Evolutionary conservation across 768 basidiomycete genomes (phyloP).

Genomic region (Suillus luteus): DNA sequence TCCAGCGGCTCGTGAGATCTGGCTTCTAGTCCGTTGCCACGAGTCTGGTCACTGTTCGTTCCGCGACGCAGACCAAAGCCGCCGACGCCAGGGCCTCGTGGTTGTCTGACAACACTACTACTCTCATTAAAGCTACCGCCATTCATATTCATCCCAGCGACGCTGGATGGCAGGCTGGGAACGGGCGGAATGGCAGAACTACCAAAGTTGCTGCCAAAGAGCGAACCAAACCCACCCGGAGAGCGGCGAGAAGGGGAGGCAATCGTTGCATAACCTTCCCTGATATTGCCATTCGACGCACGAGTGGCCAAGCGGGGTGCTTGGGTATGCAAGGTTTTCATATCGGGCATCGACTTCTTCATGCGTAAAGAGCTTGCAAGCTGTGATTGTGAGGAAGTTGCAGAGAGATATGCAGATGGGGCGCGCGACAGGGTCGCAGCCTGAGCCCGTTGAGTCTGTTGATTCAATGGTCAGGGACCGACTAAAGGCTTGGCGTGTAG

Average conservation of each 20-base stretch:
- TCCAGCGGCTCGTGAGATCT: constrained; percentile 87
- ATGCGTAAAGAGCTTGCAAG: constrained; percentile 65
- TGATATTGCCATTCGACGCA: constrained; percentile 87
- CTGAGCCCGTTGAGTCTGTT: constrained; percentile 43
- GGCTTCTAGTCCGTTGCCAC: constrained; percentile 73
- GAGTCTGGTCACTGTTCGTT: constrained; percentile 43
- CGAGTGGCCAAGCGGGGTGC: constrained; percentile 79
- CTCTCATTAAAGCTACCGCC: constrained; percentile 42
- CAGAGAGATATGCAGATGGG: constrained; percentile 76
- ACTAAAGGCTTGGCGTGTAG: constrained; percentile 9
- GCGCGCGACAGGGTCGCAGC: constrained; percentile 70
- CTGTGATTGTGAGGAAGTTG: constrained; percentile 46
- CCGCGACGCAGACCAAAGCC: constrained; percentile 68
- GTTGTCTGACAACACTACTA: constrained; percentile 75
- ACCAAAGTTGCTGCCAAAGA: constrained; percentile 57
- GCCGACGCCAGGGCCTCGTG: constrained; percentile 76
- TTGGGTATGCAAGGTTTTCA: constrained; percentile 82
- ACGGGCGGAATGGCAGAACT: constrained; percentile 66
- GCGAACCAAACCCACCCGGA: constrained; percentile 67
- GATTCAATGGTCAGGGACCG: constrained; percentile 13
- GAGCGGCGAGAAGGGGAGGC: constrained; percentile 79
- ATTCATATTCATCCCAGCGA: constrained; percentile 43
- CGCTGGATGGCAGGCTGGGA: constrained; percentile 68
- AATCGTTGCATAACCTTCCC: constrained; percentile 84
- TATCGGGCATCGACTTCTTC: constrained; percentile 99